Base-by-base conservation (phyloP, 257 asterid genomes). In the Voacanga thouarsii region DNA sequence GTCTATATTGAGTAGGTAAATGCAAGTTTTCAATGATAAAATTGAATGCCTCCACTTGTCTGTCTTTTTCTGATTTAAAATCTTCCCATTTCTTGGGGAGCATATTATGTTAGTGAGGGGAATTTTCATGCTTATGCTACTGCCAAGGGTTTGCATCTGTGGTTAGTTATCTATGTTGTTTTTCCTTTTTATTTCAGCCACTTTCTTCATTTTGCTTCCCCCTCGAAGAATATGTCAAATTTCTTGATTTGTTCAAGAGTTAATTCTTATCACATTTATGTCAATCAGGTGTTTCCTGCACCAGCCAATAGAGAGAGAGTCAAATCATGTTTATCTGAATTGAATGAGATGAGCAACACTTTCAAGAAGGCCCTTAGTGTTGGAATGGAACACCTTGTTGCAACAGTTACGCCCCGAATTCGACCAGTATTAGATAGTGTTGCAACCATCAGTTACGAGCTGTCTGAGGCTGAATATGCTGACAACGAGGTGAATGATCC, bases 401-500 rank as follows among this genome's bases (percentile, higher is more conserved):
- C 88, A 75, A 86, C 94, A 21, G 87, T 95, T 82, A 84, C 96
- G 19, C 97, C 97, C 45, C 88, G 97, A 56, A 90, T 95, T 68
- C 89, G 99, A 57, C 98, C 98, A 3, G 85, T 95, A 41, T 79
- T 91, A 77, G 99, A 95, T 78, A 87, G 79, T n/a, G 97, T 92
- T 79, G 99, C 96, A 65, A 88, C 91, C 80, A 91, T 91, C 82
- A 88, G 98, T 87, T 95, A 91, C 55, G 97, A 91, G 80, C 92
- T 95, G 28, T 91, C 98, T 7, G 99, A 95, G 79, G 89, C 93
- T 77, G 98, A 93, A 80, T 95, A 95, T 78, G 99, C 99, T 14
- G 98, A 95, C 73, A 91, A 93, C 47, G 99, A 95, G 91, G 91
- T 92, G 78, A 95, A 95, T 75, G 99, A 95, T 77, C 98, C 99